Conservation (phyloP, 805 yeast species). For the Torulaspora indica region DNA sequence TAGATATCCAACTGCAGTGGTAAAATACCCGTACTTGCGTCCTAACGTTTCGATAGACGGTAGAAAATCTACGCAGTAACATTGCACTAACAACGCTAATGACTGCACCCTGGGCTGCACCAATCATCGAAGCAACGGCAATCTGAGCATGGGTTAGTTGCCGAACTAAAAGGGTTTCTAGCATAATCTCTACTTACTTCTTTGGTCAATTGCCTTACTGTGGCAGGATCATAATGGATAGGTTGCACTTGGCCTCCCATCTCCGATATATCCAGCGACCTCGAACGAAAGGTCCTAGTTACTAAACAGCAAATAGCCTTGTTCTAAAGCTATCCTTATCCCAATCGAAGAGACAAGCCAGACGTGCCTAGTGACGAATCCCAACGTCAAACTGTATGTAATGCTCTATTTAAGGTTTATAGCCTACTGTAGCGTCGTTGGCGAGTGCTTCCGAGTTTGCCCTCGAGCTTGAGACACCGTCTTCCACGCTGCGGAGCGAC, state of each 20-base stretch:
- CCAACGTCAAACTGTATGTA: background rate
- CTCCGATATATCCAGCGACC: background rate
- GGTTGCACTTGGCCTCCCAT: conserved; percentile 34
- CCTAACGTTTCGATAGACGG: conserved; percentile 38
- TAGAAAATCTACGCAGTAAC: conserved; percentile 35
- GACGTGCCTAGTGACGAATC: conserved; percentile 6
- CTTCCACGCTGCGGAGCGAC: conserved; percentile 17
- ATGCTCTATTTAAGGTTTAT: conserved; percentile 9
- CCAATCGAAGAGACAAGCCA: background rate
- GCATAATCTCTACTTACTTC: conserved; percentile 28
- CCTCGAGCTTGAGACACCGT: background rate
- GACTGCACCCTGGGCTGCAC: conserved; percentile 42
- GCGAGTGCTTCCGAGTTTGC: conserved; percentile 3
- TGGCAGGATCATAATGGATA: conserved; percentile 38
- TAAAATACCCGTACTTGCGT: conserved; percentile 41
- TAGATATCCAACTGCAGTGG: conserved; percentile 40
- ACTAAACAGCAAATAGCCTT: no score
- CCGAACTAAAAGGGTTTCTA: background rate
- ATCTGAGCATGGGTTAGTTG: conserved; percentile 26
- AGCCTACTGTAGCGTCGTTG: conserved; percentile 8
- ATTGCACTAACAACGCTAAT: conserved; percentile 37
- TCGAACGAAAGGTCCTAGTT: no score
- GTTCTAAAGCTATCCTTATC: no score
- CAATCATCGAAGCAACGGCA: conserved; percentile 38
- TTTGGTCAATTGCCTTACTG: conserved; percentile 35